These are phyloP conservation scores for Alternaria sp. DNA, from an alignment of 2,329 filamentous ascomycete genomes.

Conservation along the genomic window DNA sequence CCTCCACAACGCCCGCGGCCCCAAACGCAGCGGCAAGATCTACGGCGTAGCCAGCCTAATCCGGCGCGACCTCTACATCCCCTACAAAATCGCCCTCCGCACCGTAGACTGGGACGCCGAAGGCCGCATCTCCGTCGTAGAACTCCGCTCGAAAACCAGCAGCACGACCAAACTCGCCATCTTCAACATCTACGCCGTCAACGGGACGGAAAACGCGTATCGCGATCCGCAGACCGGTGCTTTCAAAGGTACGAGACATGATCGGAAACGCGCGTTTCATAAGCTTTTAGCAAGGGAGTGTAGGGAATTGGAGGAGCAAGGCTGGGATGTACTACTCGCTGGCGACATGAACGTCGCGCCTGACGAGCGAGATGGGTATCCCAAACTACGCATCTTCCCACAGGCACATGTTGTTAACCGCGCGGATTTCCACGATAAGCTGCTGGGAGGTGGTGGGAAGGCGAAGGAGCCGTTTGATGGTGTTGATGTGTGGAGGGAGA, in stretches of 20 bases:
- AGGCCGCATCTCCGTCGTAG: slow-evolving; percentile 58
- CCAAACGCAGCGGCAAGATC: slow-evolving; percentile 53
- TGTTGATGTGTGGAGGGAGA: slow-evolving; percentile 58
- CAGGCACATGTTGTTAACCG: slow-evolving; percentile 59
- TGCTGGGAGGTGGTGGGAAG: slow-evolving; percentile 45
- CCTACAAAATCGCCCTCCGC: slow-evolving; percentile 22
- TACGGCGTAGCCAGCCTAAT: slow-evolving; percentile 61
- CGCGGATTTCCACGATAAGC: slow-evolving; percentile 57
- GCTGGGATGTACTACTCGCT: slow-evolving; percentile 55
- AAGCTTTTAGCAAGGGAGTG: slow-evolving; percentile 54
- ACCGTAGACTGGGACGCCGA: slow-evolving; percentile 60
- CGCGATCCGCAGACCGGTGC: slow-evolving; percentile 52
- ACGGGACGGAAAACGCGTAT: slow-evolving; percentile 58
- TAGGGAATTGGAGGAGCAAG: slow-evolving; percentile 48
- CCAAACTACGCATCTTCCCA: slow-evolving; percentile 54
- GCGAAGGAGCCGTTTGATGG: slow-evolving; percentile 28
- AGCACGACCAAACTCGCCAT: slow-evolving; percentile 49
- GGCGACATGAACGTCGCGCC: slow-evolving; percentile 62
- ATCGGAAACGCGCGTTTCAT: slow-evolving; percentile 59
- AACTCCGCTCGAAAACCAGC: slow-evolving; percentile 31
- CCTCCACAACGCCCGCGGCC: slow-evolving; percentile 57
- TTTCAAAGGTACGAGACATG: slow-evolving; percentile 56
- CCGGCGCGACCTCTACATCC: slow-evolving; percentile 50
- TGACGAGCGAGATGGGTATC: slow-evolving; percentile 53
- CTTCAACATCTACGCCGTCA: slow-evolving; percentile 62